Base-by-base conservation (phyloP, 371 early-diverging fungal species). In the Circinella minor region DNA sequence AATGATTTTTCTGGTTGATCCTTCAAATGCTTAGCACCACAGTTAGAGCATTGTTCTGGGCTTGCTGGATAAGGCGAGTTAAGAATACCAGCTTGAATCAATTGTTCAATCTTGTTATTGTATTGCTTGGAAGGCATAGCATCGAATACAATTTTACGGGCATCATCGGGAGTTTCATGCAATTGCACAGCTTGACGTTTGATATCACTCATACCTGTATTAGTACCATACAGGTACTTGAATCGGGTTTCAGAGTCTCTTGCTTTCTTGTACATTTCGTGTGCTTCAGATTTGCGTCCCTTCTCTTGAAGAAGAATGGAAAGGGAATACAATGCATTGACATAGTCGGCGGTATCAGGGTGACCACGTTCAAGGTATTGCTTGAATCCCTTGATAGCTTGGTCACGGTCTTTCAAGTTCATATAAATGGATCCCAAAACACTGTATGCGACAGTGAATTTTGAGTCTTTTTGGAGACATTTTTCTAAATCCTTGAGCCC, bases 401-500 rank as follows among this genome's bases (percentile, higher is more conserved):
- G 83, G 27, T 80, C 81, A 68, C 82, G 79, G 55, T 90, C 83
- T 66, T 88, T 86, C 60, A 78, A 79, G 43, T 78, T 77, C 69
- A 86, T 81, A 72, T 83, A 83, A 38, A 89, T 79, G 48, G 87
- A 86, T 39, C 89, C 90, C 66, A 86, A 76, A 7, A 87, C 82
- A 51, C 84, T 86, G 77, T 89, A 83, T 61, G 85, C 84, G 61
- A 86, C 77, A 61, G 78, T 75, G 62, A 86, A 88, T 48, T 80
- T 76, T 66, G 86, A 83, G 38, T 88, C 85, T 69, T 71, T 68
- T 34, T 79, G 77, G 63, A 90, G 72, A 54, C 85, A 82, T 37
- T 77, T 73, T 66, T 89, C 87, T 68, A 90, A 75, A 74, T 90
- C 90, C 75, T 87, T 86, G 66, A 86, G 81, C 77, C 89, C 88